phyloP scores from a whole-genome alignment of 345 rosid genomes.

The Euphorbia tirucalli region DNA sequence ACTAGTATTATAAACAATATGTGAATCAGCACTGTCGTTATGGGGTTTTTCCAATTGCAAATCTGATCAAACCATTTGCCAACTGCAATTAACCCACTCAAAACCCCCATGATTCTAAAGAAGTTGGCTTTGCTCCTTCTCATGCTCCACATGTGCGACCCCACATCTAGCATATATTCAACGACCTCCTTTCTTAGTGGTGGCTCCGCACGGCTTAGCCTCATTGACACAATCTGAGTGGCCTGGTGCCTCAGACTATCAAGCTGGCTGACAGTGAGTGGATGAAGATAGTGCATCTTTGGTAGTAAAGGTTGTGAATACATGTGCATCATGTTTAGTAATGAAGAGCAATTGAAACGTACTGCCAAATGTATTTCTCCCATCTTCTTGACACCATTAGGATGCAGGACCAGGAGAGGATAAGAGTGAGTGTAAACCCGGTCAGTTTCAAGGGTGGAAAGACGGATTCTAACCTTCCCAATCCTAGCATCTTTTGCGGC shows the following conservation, averaged over 20 bases:
- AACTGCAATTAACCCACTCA: conserved; percentile 57
- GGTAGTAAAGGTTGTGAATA: conserved; percentile 91
- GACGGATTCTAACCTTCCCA: conserved; percentile 88
- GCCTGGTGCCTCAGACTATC: conserved; percentile 87
- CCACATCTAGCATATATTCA: conserved; percentile 95
- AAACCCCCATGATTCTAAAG: conserved; percentile 69
- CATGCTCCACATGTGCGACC: conserved; percentile 84
- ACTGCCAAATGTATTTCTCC: conserved; percentile 94
- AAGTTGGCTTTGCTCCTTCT: conserved; percentile 97
- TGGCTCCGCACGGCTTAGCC: conserved; percentile 85
- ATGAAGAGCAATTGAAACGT: conserved; percentile 79
- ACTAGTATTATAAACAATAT: conserved; percentile 79
- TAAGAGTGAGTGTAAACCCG: conserved; percentile 89
- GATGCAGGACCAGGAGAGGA: conserved; percentile 72
- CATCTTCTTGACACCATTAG: conserved; percentile 69
- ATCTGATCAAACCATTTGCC: conserved; percentile 79
- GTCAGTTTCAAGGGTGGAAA: conserved; percentile 83
- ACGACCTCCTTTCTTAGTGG: conserved; percentile 80
- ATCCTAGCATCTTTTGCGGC: conserved; percentile 60
- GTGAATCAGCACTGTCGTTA: conserved; percentile 75
- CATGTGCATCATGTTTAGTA: conserved; percentile 84
- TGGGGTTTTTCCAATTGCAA: conserved; percentile 85
- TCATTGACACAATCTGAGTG: conserved; percentile 72
- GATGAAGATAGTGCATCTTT: conserved; percentile 85
- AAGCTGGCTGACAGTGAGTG: conserved; percentile 68